Evolutionary conservation across 1,284 basidiomycete species (phyloP).

Genomic region (Austroboletus novae-zelandiae): DNA sequence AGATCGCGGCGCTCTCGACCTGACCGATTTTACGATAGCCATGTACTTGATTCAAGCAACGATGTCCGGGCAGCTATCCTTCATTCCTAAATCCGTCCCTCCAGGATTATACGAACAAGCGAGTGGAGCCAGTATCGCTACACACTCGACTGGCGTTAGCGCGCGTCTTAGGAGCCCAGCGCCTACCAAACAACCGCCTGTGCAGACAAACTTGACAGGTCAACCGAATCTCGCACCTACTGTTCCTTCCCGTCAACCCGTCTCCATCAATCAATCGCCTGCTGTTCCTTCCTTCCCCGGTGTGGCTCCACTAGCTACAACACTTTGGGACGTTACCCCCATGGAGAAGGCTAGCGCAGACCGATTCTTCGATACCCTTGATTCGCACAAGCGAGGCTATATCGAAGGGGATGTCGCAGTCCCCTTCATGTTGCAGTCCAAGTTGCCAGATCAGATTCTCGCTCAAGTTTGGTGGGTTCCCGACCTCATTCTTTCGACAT

Average conservation of each 20-base stretch:
- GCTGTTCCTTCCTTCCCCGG: slow-evolving; percentile 24
- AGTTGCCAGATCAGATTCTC: slow-evolving; percentile 79
- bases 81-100: slow-evolving; percentile 80
- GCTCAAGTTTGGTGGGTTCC: slow-evolving; percentile 85
- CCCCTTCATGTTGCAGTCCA: slow-evolving; percentile 94
- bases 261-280: slow-evolving; percentile 14
- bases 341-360: slow-evolving; percentile 83
- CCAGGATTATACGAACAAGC: slow-evolving; percentile 90
- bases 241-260: slow-evolving; percentile 22
- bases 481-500: neutral
- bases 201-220: slow-evolving; percentile 68
- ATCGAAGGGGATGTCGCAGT: slow-evolving; percentile 95
- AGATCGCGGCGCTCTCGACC: slow-evolving; percentile 86
- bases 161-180: slow-evolving; percentile 52
- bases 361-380: slow-evolving; percentile 81
- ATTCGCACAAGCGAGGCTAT: slow-evolving; percentile 72
- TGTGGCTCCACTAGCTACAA: slow-evolving; percentile 25
- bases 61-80: slow-evolving; percentile 80
- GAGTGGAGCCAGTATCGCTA: slow-evolving; percentile 45
- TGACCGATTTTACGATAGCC: slow-evolving; percentile 92
- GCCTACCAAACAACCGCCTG: slow-evolving; percentile 25
- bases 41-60: slow-evolving; percentile 94
- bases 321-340: slow-evolving; percentile 81
- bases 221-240: slow-evolving; percentile 32
- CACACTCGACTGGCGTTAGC: slow-evolving; percentile 63